Percentiles rank a stretch among this genome's conserved stretches.
Conservation (phyloP, 129 eudicot genomes). For the Tagetes patula region DNA sequence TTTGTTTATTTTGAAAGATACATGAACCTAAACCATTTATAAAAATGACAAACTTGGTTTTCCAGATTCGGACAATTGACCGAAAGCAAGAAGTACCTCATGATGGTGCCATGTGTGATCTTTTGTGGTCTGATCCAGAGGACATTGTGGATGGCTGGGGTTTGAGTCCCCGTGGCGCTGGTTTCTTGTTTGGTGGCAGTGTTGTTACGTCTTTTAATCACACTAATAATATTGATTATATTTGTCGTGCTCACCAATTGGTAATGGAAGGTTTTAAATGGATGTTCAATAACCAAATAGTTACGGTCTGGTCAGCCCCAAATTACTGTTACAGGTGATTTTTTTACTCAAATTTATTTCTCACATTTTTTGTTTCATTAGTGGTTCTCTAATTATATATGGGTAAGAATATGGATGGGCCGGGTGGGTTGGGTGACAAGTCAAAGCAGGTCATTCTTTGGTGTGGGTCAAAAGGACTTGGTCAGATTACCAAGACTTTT, state of each 20-base stretch:
- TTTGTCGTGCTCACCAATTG: constrained; percentile 95
- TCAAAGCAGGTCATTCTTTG: background rate
- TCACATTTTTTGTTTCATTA: background rate
- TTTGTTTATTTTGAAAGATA: background rate
- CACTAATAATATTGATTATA: constrained; percentile 82
- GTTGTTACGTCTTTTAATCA: constrained; percentile 84
- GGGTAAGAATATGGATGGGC: background rate
- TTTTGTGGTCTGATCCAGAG: constrained; percentile 97
- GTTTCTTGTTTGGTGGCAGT: constrained; percentile 91
- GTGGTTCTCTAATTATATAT: background rate
- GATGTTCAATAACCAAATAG: constrained; percentile 97
- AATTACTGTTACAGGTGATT: constrained; percentile 91
- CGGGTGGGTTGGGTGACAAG: background rate
- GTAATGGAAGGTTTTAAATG: constrained; percentile 99
- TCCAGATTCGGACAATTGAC: constrained; percentile 89
- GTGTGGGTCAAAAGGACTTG: background rate
- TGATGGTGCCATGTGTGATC: constrained; percentile 99
- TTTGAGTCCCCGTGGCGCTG: constrained; percentile 99
- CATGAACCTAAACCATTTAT: background rate
- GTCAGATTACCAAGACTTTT: background rate
- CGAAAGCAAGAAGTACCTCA: constrained; percentile 99
- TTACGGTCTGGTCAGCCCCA: constrained; percentile 99
- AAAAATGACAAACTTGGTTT: constrained; percentile 11
- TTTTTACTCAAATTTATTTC: background rate
- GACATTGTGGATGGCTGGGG: constrained; percentile 98